Evolutionary conservation across 2,329 filamentous ascomycete species (phyloP).

Genomic region (Sarocladiaceae sp.): DNA sequence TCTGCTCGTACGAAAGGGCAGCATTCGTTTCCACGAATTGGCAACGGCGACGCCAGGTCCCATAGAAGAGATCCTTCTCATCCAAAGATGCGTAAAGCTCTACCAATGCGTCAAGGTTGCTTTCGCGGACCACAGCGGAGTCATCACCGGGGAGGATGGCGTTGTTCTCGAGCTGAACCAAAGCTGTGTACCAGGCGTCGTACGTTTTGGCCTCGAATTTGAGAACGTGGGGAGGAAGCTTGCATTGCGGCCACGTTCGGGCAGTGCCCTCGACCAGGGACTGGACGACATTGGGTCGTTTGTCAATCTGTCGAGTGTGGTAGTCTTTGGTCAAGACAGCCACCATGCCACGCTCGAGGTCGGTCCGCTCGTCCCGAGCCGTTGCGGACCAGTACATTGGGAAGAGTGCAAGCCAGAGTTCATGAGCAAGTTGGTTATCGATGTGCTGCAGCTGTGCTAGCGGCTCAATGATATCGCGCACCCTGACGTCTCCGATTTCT

Average conservation of each 20-base stretch:
- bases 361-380: slow-evolving; percentile 77
- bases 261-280: slow-evolving; percentile 85
- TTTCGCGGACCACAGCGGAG: slow-evolving; percentile 78
- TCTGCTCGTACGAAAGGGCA: slow-evolving; percentile 94
- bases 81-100: slow-evolving; percentile 86
- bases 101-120: slow-evolving; percentile 90
- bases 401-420: slow-evolving; percentile 88
- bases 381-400: slow-evolving; percentile 90
- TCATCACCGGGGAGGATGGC: slow-evolving; percentile 81
- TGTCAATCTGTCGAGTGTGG: slow-evolving; percentile 88
- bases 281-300: slow-evolving; percentile 90
- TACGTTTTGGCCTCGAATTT: slow-evolving; percentile 93
- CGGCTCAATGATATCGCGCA: slow-evolving; percentile 83
- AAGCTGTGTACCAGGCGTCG: slow-evolving; percentile 93
- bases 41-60: slow-evolving; percentile 89
- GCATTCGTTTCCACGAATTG: slow-evolving; percentile 98
- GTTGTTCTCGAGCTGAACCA: slow-evolving; percentile 83
- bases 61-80: slow-evolving; percentile 96
- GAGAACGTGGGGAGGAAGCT: slow-evolving; percentile 90
- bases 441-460: slow-evolving; percentile 88
- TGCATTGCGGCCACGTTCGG: slow-evolving; percentile 78
- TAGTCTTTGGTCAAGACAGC: slow-evolving; percentile 89
- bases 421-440: slow-evolving; percentile 72
- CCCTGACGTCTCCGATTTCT: slow-evolving; percentile 79
- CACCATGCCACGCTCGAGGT: slow-evolving; percentile 89